phyloP scores from a whole-genome alignment of 1,284 basidiomycete species.

The Trametes sp. region DNA sequence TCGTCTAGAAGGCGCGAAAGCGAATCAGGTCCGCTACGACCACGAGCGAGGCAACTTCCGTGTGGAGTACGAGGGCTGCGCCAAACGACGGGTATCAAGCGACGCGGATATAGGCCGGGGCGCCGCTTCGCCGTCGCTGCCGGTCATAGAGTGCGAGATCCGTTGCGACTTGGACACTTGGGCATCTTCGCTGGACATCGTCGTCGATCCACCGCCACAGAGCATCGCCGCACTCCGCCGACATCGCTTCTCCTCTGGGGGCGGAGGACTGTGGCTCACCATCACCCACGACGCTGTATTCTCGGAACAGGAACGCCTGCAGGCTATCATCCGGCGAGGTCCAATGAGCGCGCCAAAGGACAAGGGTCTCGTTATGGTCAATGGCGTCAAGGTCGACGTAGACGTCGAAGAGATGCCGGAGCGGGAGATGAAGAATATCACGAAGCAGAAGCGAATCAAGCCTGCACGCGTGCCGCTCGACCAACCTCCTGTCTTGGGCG shows the following conservation, averaged over 20 bases:
- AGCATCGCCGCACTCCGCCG: conserved; percentile 85
- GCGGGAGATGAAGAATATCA: conserved; percentile 85
- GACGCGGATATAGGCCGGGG: conserved; percentile 19
- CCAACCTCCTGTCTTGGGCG: conserved; percentile 84
- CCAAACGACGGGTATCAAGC: conserved; percentile 52
- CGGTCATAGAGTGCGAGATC: conserved; percentile 90
- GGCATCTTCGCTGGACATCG: conserved; percentile 87
- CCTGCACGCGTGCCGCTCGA: conserved; percentile 91
- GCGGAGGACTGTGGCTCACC: conserved; percentile 97
- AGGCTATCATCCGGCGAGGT: conserved; percentile 81
- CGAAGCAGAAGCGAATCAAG: conserved; percentile 87
- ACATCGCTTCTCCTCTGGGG: conserved; percentile 86
- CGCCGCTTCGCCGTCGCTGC: conserved; percentile 43
- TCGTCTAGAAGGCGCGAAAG: conserved; percentile 82
- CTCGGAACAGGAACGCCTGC: conserved; percentile 79
- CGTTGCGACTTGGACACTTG: conserved; percentile 95
- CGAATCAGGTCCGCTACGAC: conserved; percentile 82
- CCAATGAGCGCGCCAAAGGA: conserved; percentile 66
- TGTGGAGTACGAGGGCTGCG: conserved; percentile 84
- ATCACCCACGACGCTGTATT: conserved; percentile 87
- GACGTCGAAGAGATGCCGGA: conserved; percentile 93
- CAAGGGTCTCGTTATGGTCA: conserved; percentile 86
- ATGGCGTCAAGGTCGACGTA: conserved; percentile 88
- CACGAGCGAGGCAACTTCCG: conserved; percentile 86
- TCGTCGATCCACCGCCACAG: conserved; percentile 94